Conservation (phyloP, 176 grass and related monocot genomes). For the sorghum (Sorghum bicolor) region Sorghum_bicolor_NCBIv3 NC_012870.2:80664501-80665000, state of each 20-base stretch:
- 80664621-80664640: not conserved
- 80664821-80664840: constrained; percentile 96
- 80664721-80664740: not conserved
- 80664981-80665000: not conserved
- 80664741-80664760: constrained; percentile 81
- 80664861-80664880: constrained; percentile 77
- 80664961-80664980: not conserved
- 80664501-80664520: not conserved
- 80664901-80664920: not conserved
- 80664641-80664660: not conserved
- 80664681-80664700: too few relatives aligned
- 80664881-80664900: constrained; percentile 75
- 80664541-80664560: not conserved
- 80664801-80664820: constrained; percentile 81
- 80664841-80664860: constrained; percentile 81
- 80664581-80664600: not conserved
- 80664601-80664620: not conserved
- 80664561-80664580: not conserved
- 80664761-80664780: constrained; percentile 77
- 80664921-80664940: not conserved
- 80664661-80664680: not conserved
- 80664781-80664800: constrained; percentile 86
- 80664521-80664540: not conserved
- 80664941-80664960: not conserved
- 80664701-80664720: not conserved